Evolutionary conservation across 1,284 basidiomycete species (phyloP).

Genomic region (Leccinum pallidistipes): DNA sequence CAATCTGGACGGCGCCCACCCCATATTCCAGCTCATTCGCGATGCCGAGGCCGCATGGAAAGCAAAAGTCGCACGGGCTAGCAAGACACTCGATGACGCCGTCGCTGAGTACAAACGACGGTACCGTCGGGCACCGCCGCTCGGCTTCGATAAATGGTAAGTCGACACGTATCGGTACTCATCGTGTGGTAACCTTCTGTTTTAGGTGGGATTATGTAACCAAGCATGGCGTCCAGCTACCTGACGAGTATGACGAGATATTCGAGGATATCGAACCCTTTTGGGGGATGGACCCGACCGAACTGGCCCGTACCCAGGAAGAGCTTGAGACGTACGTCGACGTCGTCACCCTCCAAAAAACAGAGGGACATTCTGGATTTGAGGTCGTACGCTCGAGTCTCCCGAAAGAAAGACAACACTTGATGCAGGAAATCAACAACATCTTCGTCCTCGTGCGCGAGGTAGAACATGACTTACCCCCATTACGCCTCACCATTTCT

Average conservation of each 20-base stretch:
- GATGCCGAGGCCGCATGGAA: conserved; percentile 43
- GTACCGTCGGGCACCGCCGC: conserved; percentile 49
- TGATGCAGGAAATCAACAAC: conserved; percentile 4
- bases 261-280: conserved; percentile 52
- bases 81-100: conserved; percentile 44
- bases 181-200: background rate
- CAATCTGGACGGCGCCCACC: conserved; percentile 38
- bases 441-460: conserved; percentile 23
- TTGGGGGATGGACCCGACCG: conserved; percentile 52
- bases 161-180: background rate
- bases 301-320: conserved; percentile 40
- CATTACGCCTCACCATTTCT: conserved; percentile 31
- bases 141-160: conserved; percentile 60
- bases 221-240: conserved; percentile 53
- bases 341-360: conserved; percentile 19
- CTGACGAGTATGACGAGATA: conserved; percentile 61
- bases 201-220: conserved; percentile 57
- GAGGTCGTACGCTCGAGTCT: conserved; percentile 18
- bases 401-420: background rate
- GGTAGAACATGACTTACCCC: conserved; percentile 26
- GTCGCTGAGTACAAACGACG: conserved; percentile 47
- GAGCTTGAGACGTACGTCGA: conserved; percentile 36
- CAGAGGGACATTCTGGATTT: conserved; percentile 2
- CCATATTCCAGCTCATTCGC: conserved; percentile 45
- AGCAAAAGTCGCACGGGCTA: conserved; percentile 42